Percentiles rank a stretch among this genome's conserved stretches.
These are phyloP conservation scores for Malus orientalis DNA, from an alignment of 306 rosid genomes.

Conservation along the genomic window DNA sequence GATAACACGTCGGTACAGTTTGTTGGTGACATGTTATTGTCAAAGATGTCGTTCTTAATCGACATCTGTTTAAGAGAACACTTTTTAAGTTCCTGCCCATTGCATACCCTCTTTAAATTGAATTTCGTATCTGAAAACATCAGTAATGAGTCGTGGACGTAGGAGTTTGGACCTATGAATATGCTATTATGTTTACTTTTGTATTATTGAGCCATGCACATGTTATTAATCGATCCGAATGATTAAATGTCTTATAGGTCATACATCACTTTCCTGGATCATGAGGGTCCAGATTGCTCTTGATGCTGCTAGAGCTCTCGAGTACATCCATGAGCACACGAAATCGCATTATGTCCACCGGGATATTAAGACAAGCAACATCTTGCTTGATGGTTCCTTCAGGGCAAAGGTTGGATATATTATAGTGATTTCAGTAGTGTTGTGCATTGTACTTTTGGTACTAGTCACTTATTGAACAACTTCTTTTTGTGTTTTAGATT, in stretches of 20 bases:
- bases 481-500: conserved; percentile 41
- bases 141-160: too few relatives aligned
- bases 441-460: conserved; percentile 5
- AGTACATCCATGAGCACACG: conserved; percentile 96
- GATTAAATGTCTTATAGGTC: conserved; percentile 43
- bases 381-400: conserved; percentile 78
- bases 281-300: conserved; percentile 90
- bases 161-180: too few relatives aligned
- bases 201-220: conserved; percentile 7
- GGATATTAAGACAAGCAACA: conserved; percentile 97
- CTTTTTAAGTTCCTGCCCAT: too few relatives aligned
- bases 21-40: too few relatives aligned
- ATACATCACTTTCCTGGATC: conserved; percentile 92
- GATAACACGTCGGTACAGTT: too few relatives aligned
- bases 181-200: not conserved
- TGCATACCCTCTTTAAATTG: too few relatives aligned
- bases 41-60: too few relatives aligned
- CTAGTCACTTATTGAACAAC: not conserved
- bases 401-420: conserved; percentile 69
- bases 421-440: not conserved
- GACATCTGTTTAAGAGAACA: too few relatives aligned
- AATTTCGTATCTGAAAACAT: too few relatives aligned
- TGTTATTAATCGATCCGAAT: conserved; percentile 8
- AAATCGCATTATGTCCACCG: conserved; percentile 91
- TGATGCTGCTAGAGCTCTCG: conserved; percentile 96